Evolutionary conservation across 345 rosid genomes (phyloP).

Genomic region (Clausena lansium): DNA sequence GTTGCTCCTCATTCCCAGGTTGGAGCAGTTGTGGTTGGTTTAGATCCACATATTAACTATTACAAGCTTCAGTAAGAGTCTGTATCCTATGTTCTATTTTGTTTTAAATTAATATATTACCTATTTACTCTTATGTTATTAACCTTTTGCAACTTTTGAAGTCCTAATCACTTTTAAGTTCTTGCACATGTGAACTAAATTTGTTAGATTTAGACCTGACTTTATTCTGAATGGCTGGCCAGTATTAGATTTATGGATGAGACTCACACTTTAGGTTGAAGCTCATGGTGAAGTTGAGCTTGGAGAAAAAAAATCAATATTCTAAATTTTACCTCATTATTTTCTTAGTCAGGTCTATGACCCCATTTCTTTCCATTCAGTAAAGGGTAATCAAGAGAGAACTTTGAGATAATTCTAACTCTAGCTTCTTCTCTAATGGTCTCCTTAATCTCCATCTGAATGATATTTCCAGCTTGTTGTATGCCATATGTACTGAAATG

Average conservation of each 20-base stretch:
- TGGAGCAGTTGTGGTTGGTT: conserved; percentile 93
- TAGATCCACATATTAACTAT: conserved; percentile 78
- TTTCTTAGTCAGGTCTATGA: neutral
- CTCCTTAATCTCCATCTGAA: neutral
- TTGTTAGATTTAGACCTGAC: neutral
- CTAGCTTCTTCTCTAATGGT: neutral
- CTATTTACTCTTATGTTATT: neutral
- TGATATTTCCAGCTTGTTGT: neutral
- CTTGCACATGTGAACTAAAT: neutral
- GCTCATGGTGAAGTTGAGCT: no score
- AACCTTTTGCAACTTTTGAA: neutral
- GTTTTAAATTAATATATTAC: neutral
- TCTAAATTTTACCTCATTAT: neutral
- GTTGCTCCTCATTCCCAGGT: conserved; percentile 51
- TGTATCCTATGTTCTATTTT: conserved; percentile 7
- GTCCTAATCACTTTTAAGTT: neutral
- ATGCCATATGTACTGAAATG: neutral
- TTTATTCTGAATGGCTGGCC: neutral
- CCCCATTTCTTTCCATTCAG: neutral
- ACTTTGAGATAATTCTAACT: neutral
- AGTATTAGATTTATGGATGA: neutral
- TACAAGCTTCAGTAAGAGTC: conserved; percentile 89
- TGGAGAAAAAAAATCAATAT: neutral
- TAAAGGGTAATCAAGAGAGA: conserved; percentile 5
- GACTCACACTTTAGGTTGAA: no score